phyloP scores from a whole-genome alignment of 495 filamentous ascomycete species.

The Tuber indicum region DNA sequence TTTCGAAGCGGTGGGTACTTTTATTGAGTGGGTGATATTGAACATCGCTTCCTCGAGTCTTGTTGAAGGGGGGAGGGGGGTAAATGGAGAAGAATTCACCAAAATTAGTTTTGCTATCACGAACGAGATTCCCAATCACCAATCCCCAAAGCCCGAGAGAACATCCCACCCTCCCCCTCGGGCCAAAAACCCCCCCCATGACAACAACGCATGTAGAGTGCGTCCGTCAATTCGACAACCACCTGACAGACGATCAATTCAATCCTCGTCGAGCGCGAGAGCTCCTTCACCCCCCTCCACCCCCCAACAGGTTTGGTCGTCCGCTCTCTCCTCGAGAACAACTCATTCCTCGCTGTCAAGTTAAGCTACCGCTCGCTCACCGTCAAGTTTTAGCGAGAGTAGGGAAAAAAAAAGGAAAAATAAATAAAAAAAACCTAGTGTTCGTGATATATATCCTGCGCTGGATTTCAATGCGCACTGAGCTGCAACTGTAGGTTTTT shows the following conservation, averaged over 20 bases:
- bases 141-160: background rate
- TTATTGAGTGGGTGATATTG: too few species aligned
- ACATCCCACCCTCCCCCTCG: background rate
- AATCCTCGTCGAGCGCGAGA: background rate
- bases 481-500: background rate
- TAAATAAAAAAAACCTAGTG: background rate
- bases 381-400: too few species aligned
- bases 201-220: background rate
- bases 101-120: background rate
- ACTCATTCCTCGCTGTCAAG: background rate
- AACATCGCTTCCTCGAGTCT: background rate
- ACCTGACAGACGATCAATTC: background rate
- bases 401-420: background rate
- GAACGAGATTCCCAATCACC: background rate
- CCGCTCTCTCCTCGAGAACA: background rate
- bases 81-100: too few species aligned
- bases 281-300: background rate
- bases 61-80: background rate
- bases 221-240: background rate
- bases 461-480: background rate
- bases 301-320: background rate
- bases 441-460: background rate
- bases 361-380: background rate
- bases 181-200: too few species aligned
- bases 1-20: too few species aligned